Percentiles rank a stretch among this genome's conserved stretches.
phyloP scores from a whole-genome alignment of 2,329 filamentous ascomycete genomes.

The Trichophyton mentagrophytes region DNA sequence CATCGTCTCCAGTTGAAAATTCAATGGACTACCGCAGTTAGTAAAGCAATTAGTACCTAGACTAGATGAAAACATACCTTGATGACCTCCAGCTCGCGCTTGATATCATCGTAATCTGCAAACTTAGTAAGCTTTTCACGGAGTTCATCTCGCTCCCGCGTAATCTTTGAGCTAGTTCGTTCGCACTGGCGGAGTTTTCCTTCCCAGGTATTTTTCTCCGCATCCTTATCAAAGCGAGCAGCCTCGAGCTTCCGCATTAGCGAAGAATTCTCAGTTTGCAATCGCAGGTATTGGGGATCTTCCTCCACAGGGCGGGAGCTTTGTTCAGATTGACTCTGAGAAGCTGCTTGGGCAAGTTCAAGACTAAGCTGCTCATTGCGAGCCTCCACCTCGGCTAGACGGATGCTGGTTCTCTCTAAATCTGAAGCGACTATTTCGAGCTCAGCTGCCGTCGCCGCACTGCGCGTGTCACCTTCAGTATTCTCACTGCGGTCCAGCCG shows the following conservation, averaged over 20 bases:
- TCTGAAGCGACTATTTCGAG: constrained; percentile 88
- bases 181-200: constrained; percentile 64
- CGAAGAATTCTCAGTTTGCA: constrained; percentile 87
- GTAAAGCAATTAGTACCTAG: constrained; percentile 4
- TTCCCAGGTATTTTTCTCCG: constrained; percentile 63
- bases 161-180: constrained; percentile 59
- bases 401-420: constrained; percentile 72
- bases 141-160: constrained; percentile 67
- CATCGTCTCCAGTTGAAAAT: constrained; percentile 74
- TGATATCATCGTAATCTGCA: constrained; percentile 91
- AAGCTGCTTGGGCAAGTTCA: constrained; percentile 80
- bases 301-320: constrained; percentile 59
- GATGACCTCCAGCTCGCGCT: constrained; percentile 87
- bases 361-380: constrained; percentile 87
- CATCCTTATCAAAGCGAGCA: constrained; percentile 69
- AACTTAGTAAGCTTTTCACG: constrained; percentile 75
- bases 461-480: constrained; percentile 44
- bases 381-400: constrained; percentile 81
- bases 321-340: constrained; percentile 50
- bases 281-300: constrained; percentile 73
- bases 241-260: constrained; percentile 80
- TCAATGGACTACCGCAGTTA: constrained; percentile 59
- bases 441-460: constrained; percentile 70
- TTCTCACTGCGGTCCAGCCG: constrained; percentile 63
- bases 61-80: constrained; percentile 40